Evolutionary conservation across 1,284 basidiomycete genomes (phyloP), one percentile per base, ranked within the genome.

Genomic region (Termitomyces sp.): DNA sequence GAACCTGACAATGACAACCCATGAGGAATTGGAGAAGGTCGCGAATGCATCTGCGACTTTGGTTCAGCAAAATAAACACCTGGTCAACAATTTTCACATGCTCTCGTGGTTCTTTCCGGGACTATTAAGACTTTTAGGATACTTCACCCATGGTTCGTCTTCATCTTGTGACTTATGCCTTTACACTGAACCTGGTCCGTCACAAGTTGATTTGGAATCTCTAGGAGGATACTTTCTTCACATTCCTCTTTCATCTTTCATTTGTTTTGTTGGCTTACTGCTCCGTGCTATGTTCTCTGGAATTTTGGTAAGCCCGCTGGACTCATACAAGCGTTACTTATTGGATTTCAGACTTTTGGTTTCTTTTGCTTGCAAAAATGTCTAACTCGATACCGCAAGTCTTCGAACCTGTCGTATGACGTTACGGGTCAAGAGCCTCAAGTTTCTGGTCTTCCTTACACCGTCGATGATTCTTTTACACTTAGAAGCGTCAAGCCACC

Each of bases 11-110:
- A 60, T 65, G 35, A 68, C 66, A 8, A 67, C 75, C 0, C 69
- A 70, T 24, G 51, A 52, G 1, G 78, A 78, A 53, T 66, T 82
- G 48, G 62, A 66, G 51, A 72, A 69, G 47, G 73, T 81, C 5
- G 46, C 13, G 54, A 82, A 80, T 54, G 63, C 59, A 8, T 77
- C 80, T 31, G 55, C 58, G 11, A 45, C 41, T 9, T 42, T 53
- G n/a, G 49, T 60, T 13, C 49, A 56, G 21, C 50, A 48, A 52
- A 53, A 49, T 39, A 11, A 28, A 11, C 42, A 50, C 13, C 24
- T 49, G 33, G 24, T 44, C 16, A 16, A 30, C 5, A 21, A 55
- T 10, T 35, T 33, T 21, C 33, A 40, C 14, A 35, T 33, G 26
- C n/a, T 51, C n/a, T 51, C 47, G 28, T 58, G 56, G 58, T 24